These are phyloP conservation scores for Agrocybe chaxingu DNA, from an alignment of 768 basidiomycete species.

Conservation along the genomic window DNA sequence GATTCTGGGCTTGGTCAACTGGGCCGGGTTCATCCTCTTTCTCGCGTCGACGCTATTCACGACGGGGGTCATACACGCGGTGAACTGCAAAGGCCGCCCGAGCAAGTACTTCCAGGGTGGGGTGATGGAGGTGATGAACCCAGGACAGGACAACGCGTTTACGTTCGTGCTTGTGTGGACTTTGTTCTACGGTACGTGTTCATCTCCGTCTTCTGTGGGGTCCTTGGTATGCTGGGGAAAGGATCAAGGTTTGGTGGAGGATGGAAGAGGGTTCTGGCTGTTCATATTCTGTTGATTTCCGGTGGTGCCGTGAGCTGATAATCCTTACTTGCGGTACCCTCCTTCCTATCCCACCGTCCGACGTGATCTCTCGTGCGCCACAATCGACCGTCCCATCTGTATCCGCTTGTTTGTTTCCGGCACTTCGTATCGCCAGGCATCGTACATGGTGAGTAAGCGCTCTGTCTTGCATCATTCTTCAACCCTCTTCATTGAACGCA, in stretches of 20 bases:
- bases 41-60: conserved; percentile 63
- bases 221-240: not conserved
- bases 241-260: not conserved
- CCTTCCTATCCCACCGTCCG: no score
- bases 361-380: no score
- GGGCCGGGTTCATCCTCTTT: conserved; percentile 80
- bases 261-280: not conserved
- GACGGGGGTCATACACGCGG: conserved; percentile 55
- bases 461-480: not conserved
- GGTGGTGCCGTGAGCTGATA: no score
- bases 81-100: conserved; percentile 72
- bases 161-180: conserved; percentile 95
- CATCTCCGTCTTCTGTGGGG: conserved; percentile 2
- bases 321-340: no score
- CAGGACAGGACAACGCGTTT: conserved; percentile 88
- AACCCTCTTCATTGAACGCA: no score
- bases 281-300: no score
- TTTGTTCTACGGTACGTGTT: conserved; percentile 76
- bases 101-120: conserved; percentile 59
- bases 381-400: no score
- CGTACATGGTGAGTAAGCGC: conserved; percentile 41
- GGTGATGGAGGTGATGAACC: conserved; percentile 66
- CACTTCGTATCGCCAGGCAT: conserved; percentile 28
- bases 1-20: conserved; percentile 85
- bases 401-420: not conserved